Base-by-base conservation (phyloP, 2,329 filamentous ascomycete genomes). In the Keithomyces neogunnii region DNA sequence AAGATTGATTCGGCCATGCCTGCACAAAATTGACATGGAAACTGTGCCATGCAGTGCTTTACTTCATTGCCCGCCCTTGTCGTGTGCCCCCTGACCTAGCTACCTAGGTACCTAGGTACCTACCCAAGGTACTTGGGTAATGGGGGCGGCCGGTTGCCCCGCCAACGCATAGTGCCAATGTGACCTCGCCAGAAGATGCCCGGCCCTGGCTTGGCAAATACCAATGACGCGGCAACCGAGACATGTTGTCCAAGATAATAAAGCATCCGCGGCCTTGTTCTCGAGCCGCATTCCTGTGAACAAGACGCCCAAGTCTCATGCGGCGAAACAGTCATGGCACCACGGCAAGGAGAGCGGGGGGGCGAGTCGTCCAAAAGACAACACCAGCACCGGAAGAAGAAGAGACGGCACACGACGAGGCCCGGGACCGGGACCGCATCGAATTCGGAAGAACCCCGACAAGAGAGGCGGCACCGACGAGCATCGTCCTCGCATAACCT, bases 331-430 rank as follows among this genome's bases (percentile, higher is more conserved):
- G 42, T 19, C 42, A 55, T 55, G 53, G 40, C 53, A 10, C 42
- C 47, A 29, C 46, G 48, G n/a, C 50, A 55, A 48, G 45, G 47
- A 38, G 28, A 63, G 47, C 58, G 65, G 44, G 57, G 62, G 31
- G 40, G 40, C 40, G 40, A 44, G 30, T 44, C 40, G 13, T 54
- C 64, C 42, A 59, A 60, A 48, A 40, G n/a, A 9, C 63, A 64
- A 52, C 66, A 67, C 53, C 66, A 66, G 28, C 66, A 70, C 48
- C 19, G 19, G 19, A 64, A 63, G 31, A 71, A 66, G 48, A 69
- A 64, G 36, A 63, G 60, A 49, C 65, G 69, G 6, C 59, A 63
- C 11, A 53, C 67, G 13, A 61, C 59, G 43, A 61, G 66, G n/a
- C 59, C 66, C 3, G 60, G 56, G 3, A 63, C 66, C 3, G 60